A percentile compares a stretch with the other conserved stretches of the same genome.
phyloP scores from a whole-genome alignment of 345 rosid species.

The Psidium friedrichsthalianum region DNA sequence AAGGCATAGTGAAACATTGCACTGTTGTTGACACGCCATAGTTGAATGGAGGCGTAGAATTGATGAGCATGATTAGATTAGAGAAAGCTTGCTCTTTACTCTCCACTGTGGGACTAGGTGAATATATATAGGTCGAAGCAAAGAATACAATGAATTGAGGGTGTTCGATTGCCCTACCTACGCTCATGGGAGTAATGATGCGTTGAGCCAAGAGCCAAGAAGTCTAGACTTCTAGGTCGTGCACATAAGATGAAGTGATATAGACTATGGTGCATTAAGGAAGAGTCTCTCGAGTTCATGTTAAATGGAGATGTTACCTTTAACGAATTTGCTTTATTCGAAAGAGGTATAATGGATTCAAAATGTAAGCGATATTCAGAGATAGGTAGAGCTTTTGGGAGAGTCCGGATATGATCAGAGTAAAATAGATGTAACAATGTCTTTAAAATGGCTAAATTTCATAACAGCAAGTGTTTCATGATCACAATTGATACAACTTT shows the following conservation, averaged over 20 bases:
- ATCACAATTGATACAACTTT: not conserved
- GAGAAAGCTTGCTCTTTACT: not conserved
- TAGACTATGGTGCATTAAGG: not conserved
- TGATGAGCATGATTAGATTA: not conserved
- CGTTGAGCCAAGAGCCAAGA: not conserved
- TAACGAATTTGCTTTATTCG: not conserved
- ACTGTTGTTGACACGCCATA: not conserved
- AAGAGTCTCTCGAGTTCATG: not conserved
- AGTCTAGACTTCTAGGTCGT: not conserved
- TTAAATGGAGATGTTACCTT: not conserved
- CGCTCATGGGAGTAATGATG: not conserved
- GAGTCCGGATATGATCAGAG: not conserved
- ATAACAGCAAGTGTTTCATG: not conserved
- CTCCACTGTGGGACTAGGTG: not conserved
- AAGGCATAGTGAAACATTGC: not conserved
- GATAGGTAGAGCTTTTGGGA: not conserved
- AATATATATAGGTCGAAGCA: not conserved
- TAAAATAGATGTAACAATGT: not conserved
- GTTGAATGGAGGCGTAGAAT: not conserved
- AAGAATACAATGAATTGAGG: not conserved
- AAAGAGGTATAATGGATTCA: not conserved
- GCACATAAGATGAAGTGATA: not conserved
- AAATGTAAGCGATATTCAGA: not conserved
- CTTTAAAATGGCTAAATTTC: not conserved
- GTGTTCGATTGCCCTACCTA: not conserved